Evolutionary conservation across 2,329 filamentous ascomycete genomes (phyloP).

Genomic region (Arthrobotrys sinensis): DNA sequence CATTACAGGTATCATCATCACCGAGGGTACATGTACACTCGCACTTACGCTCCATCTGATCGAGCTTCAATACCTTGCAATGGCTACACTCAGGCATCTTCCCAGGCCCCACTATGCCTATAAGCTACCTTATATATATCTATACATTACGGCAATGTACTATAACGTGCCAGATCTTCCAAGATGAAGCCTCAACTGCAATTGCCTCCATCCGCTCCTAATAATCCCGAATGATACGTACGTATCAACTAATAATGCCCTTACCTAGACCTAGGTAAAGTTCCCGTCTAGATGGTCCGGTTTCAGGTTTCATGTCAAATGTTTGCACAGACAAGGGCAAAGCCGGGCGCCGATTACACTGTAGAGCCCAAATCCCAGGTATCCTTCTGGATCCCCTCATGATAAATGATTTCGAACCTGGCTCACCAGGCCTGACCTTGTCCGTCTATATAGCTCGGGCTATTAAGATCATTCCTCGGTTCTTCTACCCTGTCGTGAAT

Average conservation of each 20-base stretch:
- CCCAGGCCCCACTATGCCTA: too few species aligned
- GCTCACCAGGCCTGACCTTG: conserved; percentile 50
- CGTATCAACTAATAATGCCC: not conserved
- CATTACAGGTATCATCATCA: too few species aligned
- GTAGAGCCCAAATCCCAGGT: conserved; percentile 43
- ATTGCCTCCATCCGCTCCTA: not conserved
- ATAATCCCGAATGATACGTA: conserved; percentile 21
- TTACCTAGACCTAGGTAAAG: not conserved
- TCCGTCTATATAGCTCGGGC: conserved; percentile 51
- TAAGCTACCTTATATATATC: too few species aligned
- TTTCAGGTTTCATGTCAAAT: conserved; percentile 35
- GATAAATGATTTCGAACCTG: conserved; percentile 54
- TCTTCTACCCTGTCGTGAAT: conserved; percentile 40
- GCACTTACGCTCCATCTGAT: too few species aligned
- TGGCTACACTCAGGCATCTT: too few species aligned
- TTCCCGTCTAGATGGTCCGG: conserved; percentile 33
- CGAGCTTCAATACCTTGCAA: too few species aligned
- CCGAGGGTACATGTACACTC: too few species aligned
- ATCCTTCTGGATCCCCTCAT: conserved; percentile 1
- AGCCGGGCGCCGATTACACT: conserved; percentile 30
- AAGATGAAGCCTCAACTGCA: conserved; percentile 7
- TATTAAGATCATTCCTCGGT: conserved; percentile 58
- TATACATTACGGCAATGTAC: too few species aligned
- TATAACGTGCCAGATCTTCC: not conserved
- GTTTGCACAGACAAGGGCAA: conserved; percentile 33